phyloP scores from a whole-genome alignment of 2,329 filamentous ascomycete species.

The Aspergillus uvarum region DNA sequence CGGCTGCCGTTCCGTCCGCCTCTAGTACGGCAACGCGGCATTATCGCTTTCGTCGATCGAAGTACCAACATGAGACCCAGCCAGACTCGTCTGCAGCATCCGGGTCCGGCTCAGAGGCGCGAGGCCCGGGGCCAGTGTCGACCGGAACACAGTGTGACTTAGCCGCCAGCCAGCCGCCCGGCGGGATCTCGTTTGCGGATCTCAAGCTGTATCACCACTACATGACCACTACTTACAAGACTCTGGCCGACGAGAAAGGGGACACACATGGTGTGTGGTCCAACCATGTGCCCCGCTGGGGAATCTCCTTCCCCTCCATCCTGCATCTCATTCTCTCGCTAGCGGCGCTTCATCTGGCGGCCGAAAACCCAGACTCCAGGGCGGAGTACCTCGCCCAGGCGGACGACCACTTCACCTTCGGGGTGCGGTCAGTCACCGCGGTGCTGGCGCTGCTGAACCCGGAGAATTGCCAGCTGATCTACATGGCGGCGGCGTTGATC shows the following conservation, averaged over 20 bases:
- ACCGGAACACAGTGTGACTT: conserved; percentile 21
- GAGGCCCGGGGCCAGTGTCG: not conserved
- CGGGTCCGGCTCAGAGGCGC: conserved; percentile 3
- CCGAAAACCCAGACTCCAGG: conserved; percentile 20
- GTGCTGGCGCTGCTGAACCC: conserved; percentile 27
- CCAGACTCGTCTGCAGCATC: not conserved
- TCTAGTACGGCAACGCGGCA: conserved; percentile 4
- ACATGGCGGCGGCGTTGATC: conserved; percentile 33
- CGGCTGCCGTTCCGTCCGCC: conserved; percentile 10
- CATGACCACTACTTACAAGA: conserved; percentile 26
- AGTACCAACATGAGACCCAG: conserved; percentile 13
- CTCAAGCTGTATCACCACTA: conserved; percentile 36
- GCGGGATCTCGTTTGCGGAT: conserved; percentile 29
- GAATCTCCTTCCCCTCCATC: conserved; percentile 32
- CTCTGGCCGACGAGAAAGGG: conserved; percentile 23
- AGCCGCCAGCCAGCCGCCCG: conserved; percentile 4
- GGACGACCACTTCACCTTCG: conserved; percentile 37
- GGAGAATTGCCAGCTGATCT: conserved; percentile 34
- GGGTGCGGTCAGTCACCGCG: conserved; percentile 32
- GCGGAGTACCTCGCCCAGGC: conserved; percentile 28
- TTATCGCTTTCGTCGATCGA: conserved; percentile 23
- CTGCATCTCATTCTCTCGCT: conserved; percentile 35
- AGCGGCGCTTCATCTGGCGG: conserved; percentile 29
- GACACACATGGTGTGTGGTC: conserved; percentile 30
- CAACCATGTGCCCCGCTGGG: conserved; percentile 32